Conservation (phyloP, 2,329 filamentous ascomycete genomes). For the Zasmidium citrigriseum region DNA sequence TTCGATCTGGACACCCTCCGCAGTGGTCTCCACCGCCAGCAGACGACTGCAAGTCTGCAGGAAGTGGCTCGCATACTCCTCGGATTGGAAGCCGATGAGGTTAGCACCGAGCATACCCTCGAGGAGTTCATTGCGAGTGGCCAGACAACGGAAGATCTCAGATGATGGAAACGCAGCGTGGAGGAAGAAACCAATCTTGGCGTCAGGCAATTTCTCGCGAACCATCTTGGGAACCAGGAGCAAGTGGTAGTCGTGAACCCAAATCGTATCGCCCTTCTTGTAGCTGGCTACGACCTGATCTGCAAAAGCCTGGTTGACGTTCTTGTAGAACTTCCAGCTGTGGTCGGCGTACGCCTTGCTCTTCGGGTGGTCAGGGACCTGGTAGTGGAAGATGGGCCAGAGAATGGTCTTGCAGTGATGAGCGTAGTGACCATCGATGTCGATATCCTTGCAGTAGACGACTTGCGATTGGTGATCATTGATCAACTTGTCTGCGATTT, state of each 20-base stretch:
- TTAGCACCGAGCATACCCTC: slow-evolving; percentile 93
- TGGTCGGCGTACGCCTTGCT: slow-evolving; percentile 98
- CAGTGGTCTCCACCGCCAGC: slow-evolving; percentile 84
- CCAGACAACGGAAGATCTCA: slow-evolving; percentile 90
- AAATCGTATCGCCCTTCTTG: slow-evolving; percentile 90
- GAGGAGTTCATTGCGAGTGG: slow-evolving; percentile 80
- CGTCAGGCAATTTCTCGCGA: slow-evolving; percentile 84
- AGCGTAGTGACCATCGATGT: slow-evolving; percentile 91
- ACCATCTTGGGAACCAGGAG: slow-evolving; percentile 87
- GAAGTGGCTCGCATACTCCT: slow-evolving; percentile 92
- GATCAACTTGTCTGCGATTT: slow-evolving; percentile 79
- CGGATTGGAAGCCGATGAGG: slow-evolving; percentile 88
- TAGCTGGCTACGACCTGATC: slow-evolving; percentile 88
- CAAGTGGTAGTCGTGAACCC: slow-evolving; percentile 95
- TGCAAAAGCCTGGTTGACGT: slow-evolving; percentile 89
- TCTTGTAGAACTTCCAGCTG: slow-evolving; percentile 81
- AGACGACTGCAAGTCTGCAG: slow-evolving; percentile 92
- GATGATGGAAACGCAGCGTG: slow-evolving; percentile 95
- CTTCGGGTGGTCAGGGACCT: slow-evolving; percentile 96
- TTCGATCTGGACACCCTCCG: slow-evolving; percentile 84
- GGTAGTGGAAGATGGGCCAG: slow-evolving; percentile 97
- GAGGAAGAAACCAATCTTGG: slow-evolving; percentile 93
- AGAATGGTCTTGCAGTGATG: slow-evolving; percentile 98
- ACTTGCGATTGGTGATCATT: slow-evolving; percentile 75
- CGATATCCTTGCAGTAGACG: slow-evolving; percentile 85